Evolutionary conservation across 1,284 basidiomycete genomes (phyloP), one percentile per base, ranked within the genome.

Genomic region (Melampsora occidentalis): DNA sequence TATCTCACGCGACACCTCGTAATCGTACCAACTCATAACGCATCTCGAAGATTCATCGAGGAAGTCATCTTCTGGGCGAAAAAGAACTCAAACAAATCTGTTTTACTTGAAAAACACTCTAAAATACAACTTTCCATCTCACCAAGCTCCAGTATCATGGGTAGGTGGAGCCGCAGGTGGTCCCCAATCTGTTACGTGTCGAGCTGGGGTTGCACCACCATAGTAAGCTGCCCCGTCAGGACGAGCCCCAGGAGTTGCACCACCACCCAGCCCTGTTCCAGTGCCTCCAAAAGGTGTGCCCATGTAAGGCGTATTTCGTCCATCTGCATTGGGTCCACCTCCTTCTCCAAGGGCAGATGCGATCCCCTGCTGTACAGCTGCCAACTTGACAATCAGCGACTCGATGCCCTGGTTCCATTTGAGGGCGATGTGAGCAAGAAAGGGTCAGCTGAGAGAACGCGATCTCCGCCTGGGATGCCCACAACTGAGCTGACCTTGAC

Each of bases 401-500:
- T 77, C 75, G 42, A 77, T 77, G 7, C 75, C 75, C 70, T 69
- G 51, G 25, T n/a, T 46, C 6, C 22, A 33, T 33, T n/a, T 4
- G 18, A 49, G 22, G 62, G 9, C 25, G 20, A 64, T 7, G 35
- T 33, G 20, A 39, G 62, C n/a, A 64, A 4, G 31, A 64, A 25
- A 39, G 28, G 35, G 25, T 33, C 42, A 46, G 53, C 18, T 59
- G 28, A 28, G 22, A 28, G 25, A n/a, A 59, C n/a, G n/a, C 20
- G 25, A 22, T 59, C n/a, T 22, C n/a, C 20, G 53, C 28, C 20
- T 28, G 28, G 12, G 28, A 59, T 59, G 5, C 7, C 53, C n/a
- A 59, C 53, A 18, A 28, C n/a, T 59, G 53, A 35, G 20, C 85
- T 71, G 72, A 90, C 92, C 86, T 89, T 91, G 86, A 92, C 89